These are phyloP conservation scores for Fusarium illudens DNA, from an alignment of 2,329 filamentous ascomycete genomes.

Conservation along the genomic window DNA sequence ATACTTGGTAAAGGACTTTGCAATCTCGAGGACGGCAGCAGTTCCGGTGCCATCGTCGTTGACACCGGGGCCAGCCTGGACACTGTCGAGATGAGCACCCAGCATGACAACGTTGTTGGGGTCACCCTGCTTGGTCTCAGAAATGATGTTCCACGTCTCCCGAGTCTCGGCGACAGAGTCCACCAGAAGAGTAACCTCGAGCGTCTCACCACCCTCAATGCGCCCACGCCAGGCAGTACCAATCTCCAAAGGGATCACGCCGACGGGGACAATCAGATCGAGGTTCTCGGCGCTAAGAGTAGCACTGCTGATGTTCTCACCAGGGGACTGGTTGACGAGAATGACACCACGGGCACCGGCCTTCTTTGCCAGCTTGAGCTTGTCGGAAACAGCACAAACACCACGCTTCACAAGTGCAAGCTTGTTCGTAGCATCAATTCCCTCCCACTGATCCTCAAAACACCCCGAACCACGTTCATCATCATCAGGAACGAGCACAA, in stretches of 20 bases:
- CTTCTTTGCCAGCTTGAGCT: slow-evolving; percentile 54
- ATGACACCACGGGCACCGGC: slow-evolving; percentile 57
- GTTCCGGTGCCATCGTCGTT: slow-evolving; percentile 54
- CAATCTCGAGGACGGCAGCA: slow-evolving; percentile 51
- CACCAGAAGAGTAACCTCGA: slow-evolving; percentile 48
- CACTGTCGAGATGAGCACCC: slow-evolving; percentile 53
- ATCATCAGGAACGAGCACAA: slow-evolving; percentile 51
- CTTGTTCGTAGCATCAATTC: slow-evolving; percentile 54
- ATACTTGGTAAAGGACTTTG: slow-evolving; percentile 49
- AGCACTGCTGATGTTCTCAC: slow-evolving; percentile 54
- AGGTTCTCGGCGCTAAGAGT: slow-evolving; percentile 60
- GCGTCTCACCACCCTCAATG: slow-evolving; percentile 45
- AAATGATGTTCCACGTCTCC: slow-evolving; percentile 53
- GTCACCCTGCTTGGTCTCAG: slow-evolving; percentile 55
- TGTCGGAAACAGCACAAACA: slow-evolving; percentile 52
- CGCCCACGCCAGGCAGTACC: slow-evolving; percentile 48
- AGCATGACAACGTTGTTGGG: slow-evolving; percentile 54
- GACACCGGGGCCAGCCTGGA: slow-evolving; percentile 51
- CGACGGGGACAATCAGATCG: slow-evolving; percentile 48
- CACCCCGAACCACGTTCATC: slow-evolving; percentile 52
- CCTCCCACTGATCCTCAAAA: slow-evolving; percentile 54
- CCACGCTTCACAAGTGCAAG: slow-evolving; percentile 57
- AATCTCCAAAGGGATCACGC: slow-evolving; percentile 48
- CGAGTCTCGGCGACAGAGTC: slow-evolving; percentile 50
- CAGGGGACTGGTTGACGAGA: slow-evolving; percentile 69